A percentile compares a stretch with the other conserved stretches of the same genome.
Conservation (phyloP, 805 yeast genomes). For the Metschnikowia anglica region DNA sequence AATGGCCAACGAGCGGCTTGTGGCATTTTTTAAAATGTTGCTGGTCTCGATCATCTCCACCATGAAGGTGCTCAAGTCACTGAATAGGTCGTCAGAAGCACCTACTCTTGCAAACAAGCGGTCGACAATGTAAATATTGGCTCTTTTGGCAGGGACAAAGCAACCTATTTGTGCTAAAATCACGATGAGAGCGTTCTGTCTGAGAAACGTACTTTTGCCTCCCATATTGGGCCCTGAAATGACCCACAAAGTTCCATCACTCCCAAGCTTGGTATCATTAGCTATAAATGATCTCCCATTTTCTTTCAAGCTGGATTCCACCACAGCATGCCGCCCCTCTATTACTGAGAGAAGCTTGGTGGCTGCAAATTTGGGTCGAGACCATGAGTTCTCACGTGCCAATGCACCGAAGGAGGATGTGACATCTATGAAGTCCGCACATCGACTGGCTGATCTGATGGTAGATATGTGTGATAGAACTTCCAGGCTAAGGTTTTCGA, state of each 20-base stretch:
- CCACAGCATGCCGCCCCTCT: conserved; percentile 82
- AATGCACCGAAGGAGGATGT: conserved; percentile 68
- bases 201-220: conserved; percentile 53
- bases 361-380: conserved; percentile 60
- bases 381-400: conserved; percentile 65
- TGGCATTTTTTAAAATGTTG: conserved; percentile 33
- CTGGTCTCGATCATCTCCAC: conserved; percentile 49
- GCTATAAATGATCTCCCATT: conserved; percentile 49
- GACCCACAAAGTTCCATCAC: conserved; percentile 21
- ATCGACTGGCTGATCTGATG: conserved; percentile 50
- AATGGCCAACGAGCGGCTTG: conserved; percentile 43
- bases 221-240: conserved; percentile 46
- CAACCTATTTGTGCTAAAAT: conserved; percentile 55
- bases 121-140: conserved; percentile 48
- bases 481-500: conserved; percentile 47
- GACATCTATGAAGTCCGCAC: conserved; percentile 69
- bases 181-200: conserved; percentile 49
- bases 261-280: conserved; percentile 37
- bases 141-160: conserved; percentile 50
- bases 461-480: conserved; percentile 45
- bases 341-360: conserved; percentile 38
- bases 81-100: conserved; percentile 32
- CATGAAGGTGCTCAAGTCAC: conserved; percentile 47
- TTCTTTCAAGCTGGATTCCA: conserved; percentile 47
- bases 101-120: conserved; percentile 47